Conservation (phyloP, 176 grass and related monocot species). For the Cymbopogon citratus region DNA sequence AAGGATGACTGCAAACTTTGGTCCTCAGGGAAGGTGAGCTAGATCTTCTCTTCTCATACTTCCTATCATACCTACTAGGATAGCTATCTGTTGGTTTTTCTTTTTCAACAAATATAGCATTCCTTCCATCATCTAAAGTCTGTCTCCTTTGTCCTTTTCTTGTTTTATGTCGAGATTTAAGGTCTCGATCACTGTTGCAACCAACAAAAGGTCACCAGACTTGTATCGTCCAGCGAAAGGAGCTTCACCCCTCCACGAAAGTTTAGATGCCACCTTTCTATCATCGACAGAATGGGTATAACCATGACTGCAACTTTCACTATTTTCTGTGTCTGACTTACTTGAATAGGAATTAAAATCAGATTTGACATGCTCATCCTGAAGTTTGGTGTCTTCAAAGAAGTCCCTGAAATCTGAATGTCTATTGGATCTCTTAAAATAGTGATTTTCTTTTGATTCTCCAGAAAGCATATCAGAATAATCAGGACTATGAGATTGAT, state of each 20-base stretch:
- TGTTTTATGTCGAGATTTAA: constrained; percentile 20
- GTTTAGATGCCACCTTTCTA: constrained; percentile 29
- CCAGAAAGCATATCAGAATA: constrained; percentile 47
- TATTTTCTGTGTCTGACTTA: constrained; percentile 33
- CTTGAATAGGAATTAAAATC: constrained; percentile 19
- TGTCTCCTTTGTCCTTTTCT: constrained; percentile 24
- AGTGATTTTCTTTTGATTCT: constrained; percentile 41
- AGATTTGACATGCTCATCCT: constrained; percentile 33
- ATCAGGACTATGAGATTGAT: constrained; percentile 20
- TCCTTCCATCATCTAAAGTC: neutral
- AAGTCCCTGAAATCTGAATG: constrained; percentile 27
- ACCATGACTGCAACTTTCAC: neutral
- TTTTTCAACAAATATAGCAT: constrained; percentile 28
- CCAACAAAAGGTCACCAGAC: neutral
- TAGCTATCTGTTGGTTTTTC: constrained; percentile 32
- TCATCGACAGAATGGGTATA: constrained; percentile 22
- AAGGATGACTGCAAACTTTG: neutral
- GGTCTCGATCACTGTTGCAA: neutral
- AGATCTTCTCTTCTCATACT: constrained; percentile 31
- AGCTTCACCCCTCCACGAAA: constrained; percentile 17
- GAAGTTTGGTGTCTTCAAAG: constrained; percentile 6
- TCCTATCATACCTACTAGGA: constrained; percentile 18
- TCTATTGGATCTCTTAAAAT: constrained; percentile 43
- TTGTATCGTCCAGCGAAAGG: neutral
- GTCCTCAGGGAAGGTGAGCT: constrained; percentile 26